Evolutionary conservation across 768 basidiomycete species (phyloP), one percentile per base, ranked within the genome.

Genomic region (Pulveroboletus sp.): DNA sequence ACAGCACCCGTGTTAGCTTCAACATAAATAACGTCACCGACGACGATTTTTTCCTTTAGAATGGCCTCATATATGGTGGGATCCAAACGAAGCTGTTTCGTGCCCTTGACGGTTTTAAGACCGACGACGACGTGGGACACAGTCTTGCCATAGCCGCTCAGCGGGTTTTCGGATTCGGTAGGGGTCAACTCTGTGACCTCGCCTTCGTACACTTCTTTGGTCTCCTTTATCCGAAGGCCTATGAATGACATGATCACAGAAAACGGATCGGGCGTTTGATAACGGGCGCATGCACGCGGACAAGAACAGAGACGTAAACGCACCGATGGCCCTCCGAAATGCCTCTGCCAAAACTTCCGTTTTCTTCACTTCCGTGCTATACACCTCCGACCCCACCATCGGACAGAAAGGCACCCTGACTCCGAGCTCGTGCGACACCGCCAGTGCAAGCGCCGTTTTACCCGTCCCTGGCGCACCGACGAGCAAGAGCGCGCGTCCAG

Each of bases 371-470:
- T 98, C 95, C 3, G 89, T 84, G 34, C 86, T 90, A 65, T 96
- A 98, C 53, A 98, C 96, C 70, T 99, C 96, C 17, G 85, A 88
- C 0, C 96, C 96, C 36, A 98, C 96, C 92, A 97, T 97, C 5
- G 93, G 93, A 67, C 95, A 97, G 66, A 99, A 98, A 0, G 96
- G 96, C 1, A 97, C 94, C 62, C 96, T 96, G 19, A 80, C 72
- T 0, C 96, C 96, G 0, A 99, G 79, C 61, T 98, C 96, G 51
- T 97, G 94, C 6, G 93, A 86, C 23, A 98, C 81, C 0, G 93
- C 96, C n/a, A 98, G 70, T 2, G 96, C 94, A 23, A 98, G 80
- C 0, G 96, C 96, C 0, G 96, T 99, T 73, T 99, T 99, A 11
- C 96, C 95, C 4, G 96, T 99, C 14, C 96, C 94, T 1, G 96